Evolutionary conservation across 2,329 filamentous ascomycete species (phyloP).

Genomic region (Neoscytalidium dimidiatum): DNA sequence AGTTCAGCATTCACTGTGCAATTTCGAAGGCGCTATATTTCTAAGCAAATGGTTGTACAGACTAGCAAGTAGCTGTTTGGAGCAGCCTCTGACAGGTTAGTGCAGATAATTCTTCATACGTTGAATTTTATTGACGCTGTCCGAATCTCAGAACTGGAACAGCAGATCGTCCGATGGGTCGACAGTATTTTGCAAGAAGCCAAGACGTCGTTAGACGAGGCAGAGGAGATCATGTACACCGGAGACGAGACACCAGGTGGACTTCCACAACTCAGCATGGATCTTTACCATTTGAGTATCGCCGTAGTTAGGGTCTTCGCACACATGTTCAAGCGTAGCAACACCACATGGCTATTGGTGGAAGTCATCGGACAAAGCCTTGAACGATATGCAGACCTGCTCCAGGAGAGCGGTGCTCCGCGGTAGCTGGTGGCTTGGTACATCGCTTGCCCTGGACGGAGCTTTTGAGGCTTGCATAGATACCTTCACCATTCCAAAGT

Average conservation of each 20-base stretch:
- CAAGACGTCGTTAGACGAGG: constrained; percentile 2
- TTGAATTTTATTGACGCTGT: background rate
- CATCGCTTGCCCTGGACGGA: too few species aligned
- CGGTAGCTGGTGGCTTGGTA: background rate
- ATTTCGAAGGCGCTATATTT: constrained; percentile 5
- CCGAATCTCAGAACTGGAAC: background rate
- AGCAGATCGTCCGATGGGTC: background rate
- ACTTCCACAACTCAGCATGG: background rate
- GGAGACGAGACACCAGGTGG: background rate
- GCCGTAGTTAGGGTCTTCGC: constrained; percentile 6
- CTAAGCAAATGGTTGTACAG: constrained; percentile 8
- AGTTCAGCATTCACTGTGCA: background rate
- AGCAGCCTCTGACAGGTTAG: constrained; percentile 7
- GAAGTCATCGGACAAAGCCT: constrained; percentile 3
- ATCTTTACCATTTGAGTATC: background rate
- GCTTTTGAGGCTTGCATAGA: too few species aligned
- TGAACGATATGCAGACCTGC: constrained; percentile 1
- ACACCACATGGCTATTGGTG: constrained; percentile 1
- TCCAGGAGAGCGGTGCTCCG: background rate
- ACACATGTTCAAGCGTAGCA: constrained; percentile 1
- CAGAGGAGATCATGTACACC: background rate
- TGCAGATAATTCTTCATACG: background rate
- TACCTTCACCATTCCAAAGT: too few species aligned
- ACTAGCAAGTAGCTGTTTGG: background rate
- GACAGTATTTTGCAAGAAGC: constrained; percentile 2